Base-by-base conservation (phyloP, 345 rosid species). In the Linum usitatissimum region DNA sequence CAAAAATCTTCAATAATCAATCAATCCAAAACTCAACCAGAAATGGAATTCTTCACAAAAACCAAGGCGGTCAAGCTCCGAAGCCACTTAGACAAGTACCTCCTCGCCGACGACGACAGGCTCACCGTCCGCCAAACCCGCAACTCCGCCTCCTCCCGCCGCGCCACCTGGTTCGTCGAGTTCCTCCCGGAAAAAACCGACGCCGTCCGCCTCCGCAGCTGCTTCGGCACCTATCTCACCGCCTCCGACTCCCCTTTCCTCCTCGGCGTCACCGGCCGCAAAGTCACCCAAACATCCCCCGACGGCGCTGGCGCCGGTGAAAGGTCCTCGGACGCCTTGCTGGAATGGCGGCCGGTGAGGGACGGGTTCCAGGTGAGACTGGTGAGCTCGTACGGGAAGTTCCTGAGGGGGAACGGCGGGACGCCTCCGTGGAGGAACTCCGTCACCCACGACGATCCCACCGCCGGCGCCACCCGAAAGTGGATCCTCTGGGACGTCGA, bases 251-350 rank as follows among this genome's bases (percentile, higher is more conserved):
- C 57, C 4, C 82, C 90, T 42, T 86, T 93, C 61, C 84, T 93
- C 19, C 75, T 89, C 6, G 99, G 99, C 51, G 76, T 87, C 88
- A 89, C 97, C 1, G 99, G 97, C 15, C 80, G 87, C 54, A 93
- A 73, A 48, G 90, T 79, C 7, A 12, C 71, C 31, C 97, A 84
- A 74, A 76, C 51, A 14, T 15, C 15, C 15, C 17, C 51, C 51
- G 51, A 3, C 88, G 36, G 21, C 30, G 21, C 51, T 17, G 51
- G 3, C 88, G 36, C 18, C 30, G 21, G 64, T 5, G 78, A 83
- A 73, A 74, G 34, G 60, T 66, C 60, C 55, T 64, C 49, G 12
- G 86, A 87, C 60, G 86, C 86, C 82, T 77, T 73, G 18, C 66
- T 84, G 6, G 84, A 93, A 73, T 93, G 99, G 97, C 87, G 83